A percentile compares a stretch with the other conserved stretches of the same genome.
These are phyloP conservation scores for Blastobotrys illinoisensis DNA, from an alignment of 1,139 yeast species.

Conservation along the genomic window DNA sequence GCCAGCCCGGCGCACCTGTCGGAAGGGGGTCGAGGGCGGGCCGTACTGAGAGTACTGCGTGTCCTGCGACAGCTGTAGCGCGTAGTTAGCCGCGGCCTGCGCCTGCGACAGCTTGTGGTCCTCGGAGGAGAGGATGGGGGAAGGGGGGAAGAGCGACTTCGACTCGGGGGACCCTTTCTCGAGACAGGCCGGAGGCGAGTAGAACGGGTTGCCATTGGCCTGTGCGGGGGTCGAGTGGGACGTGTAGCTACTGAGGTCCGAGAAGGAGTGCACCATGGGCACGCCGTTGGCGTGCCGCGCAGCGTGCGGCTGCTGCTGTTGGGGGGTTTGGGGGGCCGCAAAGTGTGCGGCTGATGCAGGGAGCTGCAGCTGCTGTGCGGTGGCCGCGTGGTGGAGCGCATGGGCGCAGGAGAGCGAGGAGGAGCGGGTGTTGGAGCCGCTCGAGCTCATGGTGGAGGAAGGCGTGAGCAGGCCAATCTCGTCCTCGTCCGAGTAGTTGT, in stretches of 20 bases:
- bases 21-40: background rate
- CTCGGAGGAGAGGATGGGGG: conserved; percentile 1
- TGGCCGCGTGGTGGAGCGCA: conserved; percentile 8
- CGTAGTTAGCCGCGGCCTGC: conserved; percentile 13
- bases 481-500: conserved; percentile 1
- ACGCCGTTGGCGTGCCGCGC: conserved; percentile 7
- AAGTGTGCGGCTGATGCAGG: conserved; percentile 15
- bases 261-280: conserved; percentile 11
- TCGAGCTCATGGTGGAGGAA: conserved; percentile 7
- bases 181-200: conserved; percentile 32
- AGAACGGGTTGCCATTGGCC: conserved; percentile 32
- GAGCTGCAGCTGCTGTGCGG: background rate
- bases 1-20: conserved; percentile 11
- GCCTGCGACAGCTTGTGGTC: conserved; percentile 8
- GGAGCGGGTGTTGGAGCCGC: conserved; percentile 9
- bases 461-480: conserved; percentile 12
- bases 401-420: conserved; percentile 9
- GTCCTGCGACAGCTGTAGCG: conserved; percentile 5
- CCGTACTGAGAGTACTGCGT: background rate
- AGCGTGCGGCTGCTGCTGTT: background rate
- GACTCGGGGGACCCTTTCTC: background rate
- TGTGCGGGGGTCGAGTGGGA: conserved; percentile 8
- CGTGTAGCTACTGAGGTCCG: conserved; percentile 7
- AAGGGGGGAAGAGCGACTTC: conserved; percentile 2
- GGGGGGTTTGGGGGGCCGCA: conserved; percentile 11